Conservation (phyloP, 108 stramenopile genomes). For the Fragilaria radians region DNA sequence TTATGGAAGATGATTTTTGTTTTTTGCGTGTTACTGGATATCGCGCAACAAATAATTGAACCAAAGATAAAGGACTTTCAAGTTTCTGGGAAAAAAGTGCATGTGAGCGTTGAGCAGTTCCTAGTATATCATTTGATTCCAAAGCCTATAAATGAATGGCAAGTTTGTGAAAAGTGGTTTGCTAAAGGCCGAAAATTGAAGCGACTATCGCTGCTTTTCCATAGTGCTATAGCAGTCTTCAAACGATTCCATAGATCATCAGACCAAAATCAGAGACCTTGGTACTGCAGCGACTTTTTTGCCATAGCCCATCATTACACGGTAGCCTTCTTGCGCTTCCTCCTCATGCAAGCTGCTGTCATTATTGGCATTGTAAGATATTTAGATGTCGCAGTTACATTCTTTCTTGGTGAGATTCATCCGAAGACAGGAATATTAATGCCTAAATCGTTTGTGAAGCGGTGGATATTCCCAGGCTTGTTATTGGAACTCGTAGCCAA, state of each 20-base stretch:
- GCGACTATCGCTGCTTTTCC: too few relatives aligned
- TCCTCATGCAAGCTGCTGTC: not conserved
- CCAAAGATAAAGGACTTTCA: constrained; percentile 43
- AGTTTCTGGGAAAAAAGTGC: constrained; percentile 29
- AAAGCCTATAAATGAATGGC: constrained; percentile 14
- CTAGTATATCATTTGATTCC: constrained; percentile 14
- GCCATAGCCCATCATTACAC: not conserved
- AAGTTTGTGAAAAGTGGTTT: constrained; percentile 14
- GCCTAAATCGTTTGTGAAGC: not conserved
- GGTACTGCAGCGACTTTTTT: not conserved
- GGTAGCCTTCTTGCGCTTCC: not conserved
- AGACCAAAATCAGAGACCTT: not conserved
- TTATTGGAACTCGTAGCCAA: not conserved
- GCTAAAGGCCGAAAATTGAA: too few relatives aligned
- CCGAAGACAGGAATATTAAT: not conserved
- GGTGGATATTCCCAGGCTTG: not conserved
- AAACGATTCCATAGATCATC: too few relatives aligned
- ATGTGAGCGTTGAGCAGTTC: constrained; percentile 18
- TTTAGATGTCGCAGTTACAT: not conserved
- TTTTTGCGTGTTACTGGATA: constrained; percentile 45
- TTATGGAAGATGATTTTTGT: constrained; percentile 57
- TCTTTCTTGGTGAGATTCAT: not conserved
- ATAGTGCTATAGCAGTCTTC: too few relatives aligned
- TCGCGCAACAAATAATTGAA: constrained; percentile 33
- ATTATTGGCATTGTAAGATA: not conserved